Base-by-base conservation (phyloP, 2,329 filamentous ascomycete genomes). In the Epichloe sylvatica region DNA sequence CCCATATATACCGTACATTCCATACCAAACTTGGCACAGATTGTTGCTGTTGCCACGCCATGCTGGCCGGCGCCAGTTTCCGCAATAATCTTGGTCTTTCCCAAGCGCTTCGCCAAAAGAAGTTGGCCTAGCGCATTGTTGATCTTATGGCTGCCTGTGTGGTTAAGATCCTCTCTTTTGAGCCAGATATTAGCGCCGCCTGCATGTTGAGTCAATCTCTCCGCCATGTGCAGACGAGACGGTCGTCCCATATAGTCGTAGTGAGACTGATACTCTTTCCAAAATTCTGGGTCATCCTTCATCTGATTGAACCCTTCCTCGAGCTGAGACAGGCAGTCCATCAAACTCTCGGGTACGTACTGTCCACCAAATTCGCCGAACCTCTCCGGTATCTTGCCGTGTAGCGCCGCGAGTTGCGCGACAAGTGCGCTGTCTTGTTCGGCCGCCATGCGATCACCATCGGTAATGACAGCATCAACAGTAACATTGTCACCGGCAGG, bases 1-100 rank as follows among this genome's bases (percentile, higher is more conserved):
- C 92, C 92, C 92, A 98, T 98, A 70, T 90, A 98, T 49, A 98
- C 86, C 33, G 89, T 94, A 65, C 92, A 98, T 66, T 91, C 84
- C 90, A 98, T 91, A 62, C 88, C 89, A 61, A 98, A 97, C 70
- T 96, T 95, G 63, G 92, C 92, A 61, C 92, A 97, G 23, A 97
- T 89, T 0, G 92, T 98, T 1, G 92, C 92, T 33, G 92, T 97
- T 3, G 92, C 92, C 37, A 98, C 92, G 72, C 92, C 92, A 68
- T 98, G 92, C 70, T 98, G 92, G 17, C 92, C 92, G 49, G 92
- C 92, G 57, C 92, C 92, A 15, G 92, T 98, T 71, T 98, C 92
- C 45, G 92, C 92, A 59, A 98, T 98, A 60, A 98, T 97, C 65
- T 89, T 85, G 5, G 83, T 96, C 78, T 98, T 98, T 46, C 92